Percentiles rank a stretch among this genome's conserved stretches.
phyloP scores from a whole-genome alignment of 2,329 filamentous ascomycete genomes.

The Hymenoscyphus fructigenus region DNA sequence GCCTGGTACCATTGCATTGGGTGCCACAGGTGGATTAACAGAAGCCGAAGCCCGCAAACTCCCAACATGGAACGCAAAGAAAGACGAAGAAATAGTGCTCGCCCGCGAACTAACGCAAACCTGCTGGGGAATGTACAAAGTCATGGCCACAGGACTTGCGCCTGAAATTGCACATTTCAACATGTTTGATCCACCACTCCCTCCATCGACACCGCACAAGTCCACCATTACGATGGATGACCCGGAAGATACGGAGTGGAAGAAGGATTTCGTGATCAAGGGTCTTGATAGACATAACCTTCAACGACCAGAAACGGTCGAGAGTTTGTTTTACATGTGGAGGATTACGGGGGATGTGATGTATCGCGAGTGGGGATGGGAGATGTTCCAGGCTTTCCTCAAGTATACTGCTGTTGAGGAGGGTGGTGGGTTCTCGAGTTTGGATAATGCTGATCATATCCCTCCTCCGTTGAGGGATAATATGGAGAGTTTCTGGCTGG shows the following conservation, averaged over 20 bases:
- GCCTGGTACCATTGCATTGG: conserved; percentile 91
- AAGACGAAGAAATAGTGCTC: conserved; percentile 84
- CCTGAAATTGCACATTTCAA: conserved; percentile 93
- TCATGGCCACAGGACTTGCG: conserved; percentile 85
- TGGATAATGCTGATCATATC: conserved; percentile 70
- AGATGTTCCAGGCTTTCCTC: conserved; percentile 93
- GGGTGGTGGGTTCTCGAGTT: conserved; percentile 77
- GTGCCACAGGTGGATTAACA: conserved; percentile 74
- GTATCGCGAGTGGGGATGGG: conserved; percentile 97
- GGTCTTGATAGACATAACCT: conserved; percentile 86
- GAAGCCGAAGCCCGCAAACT: conserved; percentile 73
- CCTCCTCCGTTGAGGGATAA: conserved; percentile 77
- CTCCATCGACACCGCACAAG: conserved; percentile 54
- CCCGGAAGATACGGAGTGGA: conserved; percentile 60
- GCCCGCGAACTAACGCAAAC: conserved; percentile 92
- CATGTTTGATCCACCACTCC: conserved; percentile 65
- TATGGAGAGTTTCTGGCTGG: conserved; percentile 99
- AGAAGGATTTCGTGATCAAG: conserved; percentile 77
- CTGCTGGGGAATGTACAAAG: conserved; percentile 97
- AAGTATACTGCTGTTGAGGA: conserved; percentile 79
- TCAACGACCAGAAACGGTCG: conserved; percentile 94
- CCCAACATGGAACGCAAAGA: conserved; percentile 70
- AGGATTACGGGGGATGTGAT: conserved; percentile 86
- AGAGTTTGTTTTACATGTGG: conserved; percentile 98
- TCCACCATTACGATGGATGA: conserved; percentile 52